These are phyloP conservation scores for Cadophora luteo-olivacea DNA, from an alignment of 2,329 filamentous ascomycete genomes.

Conservation along the genomic window DNA sequence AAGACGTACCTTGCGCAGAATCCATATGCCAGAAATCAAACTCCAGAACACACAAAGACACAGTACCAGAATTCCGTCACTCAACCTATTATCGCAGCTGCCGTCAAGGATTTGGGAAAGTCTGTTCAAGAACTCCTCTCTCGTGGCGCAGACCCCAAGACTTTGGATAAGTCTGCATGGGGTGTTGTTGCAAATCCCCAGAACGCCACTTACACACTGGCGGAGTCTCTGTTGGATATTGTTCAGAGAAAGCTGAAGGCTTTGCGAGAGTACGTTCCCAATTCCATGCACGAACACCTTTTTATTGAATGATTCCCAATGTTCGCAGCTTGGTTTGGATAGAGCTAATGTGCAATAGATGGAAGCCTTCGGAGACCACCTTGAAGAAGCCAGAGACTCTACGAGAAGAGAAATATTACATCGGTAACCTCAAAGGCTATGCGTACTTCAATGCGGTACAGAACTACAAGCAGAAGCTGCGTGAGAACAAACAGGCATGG, in stretches of 20 bases:
- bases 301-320: not conserved
- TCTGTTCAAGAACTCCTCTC: conserved; percentile 60
- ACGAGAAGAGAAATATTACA: conserved; percentile 55
- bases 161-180: conserved; percentile 53
- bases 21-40: conserved; percentile 46
- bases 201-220: conserved; percentile 45
- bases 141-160: conserved; percentile 70
- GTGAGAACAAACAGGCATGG: conserved; percentile 41
- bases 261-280: conserved; percentile 46
- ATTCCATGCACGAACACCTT: not conserved
- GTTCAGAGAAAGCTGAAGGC: conserved; percentile 59
- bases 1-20: conserved; percentile 57
- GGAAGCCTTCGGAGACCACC: conserved; percentile 28
- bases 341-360: conserved; percentile 14
- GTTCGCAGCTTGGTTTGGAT: not conserved
- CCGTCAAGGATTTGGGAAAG: conserved; percentile 55
- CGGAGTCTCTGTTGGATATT: conserved; percentile 64
- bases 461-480: conserved; percentile 30
- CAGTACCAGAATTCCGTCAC: conserved; percentile 55
- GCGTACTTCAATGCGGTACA: conserved; percentile 48
- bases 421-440: conserved; percentile 63
- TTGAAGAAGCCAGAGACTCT: conserved; percentile 40
- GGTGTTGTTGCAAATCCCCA: conserved; percentile 44
- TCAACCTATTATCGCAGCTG: conserved; percentile 73
- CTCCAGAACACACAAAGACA: conserved; percentile 55